Conservation (phyloP, 805 yeast genomes). For the Sugiyamaella floridensis region DNA sequence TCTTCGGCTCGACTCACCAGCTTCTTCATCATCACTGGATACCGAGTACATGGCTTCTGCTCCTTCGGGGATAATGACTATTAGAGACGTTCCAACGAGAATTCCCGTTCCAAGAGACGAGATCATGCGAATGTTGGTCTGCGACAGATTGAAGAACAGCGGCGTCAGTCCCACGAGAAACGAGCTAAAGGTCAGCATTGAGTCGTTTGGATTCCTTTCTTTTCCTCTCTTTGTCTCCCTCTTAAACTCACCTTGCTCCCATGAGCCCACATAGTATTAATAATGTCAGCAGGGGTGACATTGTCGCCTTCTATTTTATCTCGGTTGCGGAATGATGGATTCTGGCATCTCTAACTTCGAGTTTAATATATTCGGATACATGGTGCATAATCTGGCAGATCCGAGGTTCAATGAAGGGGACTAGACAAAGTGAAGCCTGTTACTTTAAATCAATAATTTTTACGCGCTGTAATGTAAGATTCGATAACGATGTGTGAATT, state of each 20-base stretch:
- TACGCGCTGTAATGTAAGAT: too few relatives aligned
- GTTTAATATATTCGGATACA: too few relatives aligned
- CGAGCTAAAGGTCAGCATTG: conserved; percentile 17
- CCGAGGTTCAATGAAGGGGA: too few relatives aligned
- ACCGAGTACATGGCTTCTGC: conserved; percentile 37
- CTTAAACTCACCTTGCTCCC: conserved; percentile 23
- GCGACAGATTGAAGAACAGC: conserved; percentile 26
- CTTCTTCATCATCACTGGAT: conserved; percentile 1
- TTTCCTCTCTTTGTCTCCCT: background rate
- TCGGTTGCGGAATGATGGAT: background rate
- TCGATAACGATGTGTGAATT: too few relatives aligned
- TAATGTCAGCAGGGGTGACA: conserved; percentile 21
- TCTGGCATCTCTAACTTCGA: too few relatives aligned
- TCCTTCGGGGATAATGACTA: conserved; percentile 62
- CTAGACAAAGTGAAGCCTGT: too few relatives aligned
- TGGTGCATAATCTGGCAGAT: too few relatives aligned
- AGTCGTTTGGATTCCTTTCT: background rate
- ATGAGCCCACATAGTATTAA: conserved; percentile 24
- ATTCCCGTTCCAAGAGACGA: conserved; percentile 55
- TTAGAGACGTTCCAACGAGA: conserved; percentile 51
- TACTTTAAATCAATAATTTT: too few relatives aligned
- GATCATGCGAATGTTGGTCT: conserved; percentile 31
- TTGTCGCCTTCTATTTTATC: background rate
- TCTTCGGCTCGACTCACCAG: conserved; percentile 9
- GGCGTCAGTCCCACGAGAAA: conserved; percentile 30